Evolutionary conservation across 805 yeast species (phyloP), one percentile per base, ranked within the genome.

Genomic region (Tetrapisispora fleetii): DNA sequence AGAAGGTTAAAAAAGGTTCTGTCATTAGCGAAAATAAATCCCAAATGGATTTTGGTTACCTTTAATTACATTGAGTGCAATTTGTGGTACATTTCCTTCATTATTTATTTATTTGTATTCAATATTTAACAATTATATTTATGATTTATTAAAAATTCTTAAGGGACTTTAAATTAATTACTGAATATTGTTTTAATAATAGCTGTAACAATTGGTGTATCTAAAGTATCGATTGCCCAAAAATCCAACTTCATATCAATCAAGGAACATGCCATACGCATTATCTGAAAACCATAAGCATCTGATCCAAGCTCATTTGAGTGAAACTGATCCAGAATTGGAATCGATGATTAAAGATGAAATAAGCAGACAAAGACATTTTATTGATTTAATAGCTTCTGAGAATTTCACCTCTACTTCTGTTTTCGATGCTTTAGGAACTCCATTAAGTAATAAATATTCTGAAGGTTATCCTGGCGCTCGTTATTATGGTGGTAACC

Each of bases 401-500:
- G 99, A 93, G 75, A 93, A 93, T 72, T 90, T 91, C 76, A 93
- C 99, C 49, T 85, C 97, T 48, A 85, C 85, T 58, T 85, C 98
- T 39, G 99, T 93, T 43, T 85, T 91, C 74, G 98, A 93, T 64
- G 87, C 95, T 33, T 81, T 91, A 62, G 99, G 99, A 58, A 84
- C 98, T 46, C 96, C 95, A 67, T 88, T 93, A 96, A 86, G 86
- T 69, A 93, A 93, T 81, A 93, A 93, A 76, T 93, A 93, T 75
- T 89, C 97, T 37, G 99, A 93, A 74, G 99, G 99, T 54, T 91
- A 93, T 74, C 99, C 99, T 52, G 98, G 98, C 57, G 97, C 95
- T 54, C 83, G 99, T 71, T 93, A 93, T 77, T 93, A 93, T 68
- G 99, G 99, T 70, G 98, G 98, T 68, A 93, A 93, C 70, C 95